Percentiles rank a stretch among this genome's conserved stretches.
These are phyloP conservation scores for Purpureocillium lavendulum DNA, from an alignment of 2,329 filamentous ascomycete genomes.

Conservation along the genomic window DNA sequence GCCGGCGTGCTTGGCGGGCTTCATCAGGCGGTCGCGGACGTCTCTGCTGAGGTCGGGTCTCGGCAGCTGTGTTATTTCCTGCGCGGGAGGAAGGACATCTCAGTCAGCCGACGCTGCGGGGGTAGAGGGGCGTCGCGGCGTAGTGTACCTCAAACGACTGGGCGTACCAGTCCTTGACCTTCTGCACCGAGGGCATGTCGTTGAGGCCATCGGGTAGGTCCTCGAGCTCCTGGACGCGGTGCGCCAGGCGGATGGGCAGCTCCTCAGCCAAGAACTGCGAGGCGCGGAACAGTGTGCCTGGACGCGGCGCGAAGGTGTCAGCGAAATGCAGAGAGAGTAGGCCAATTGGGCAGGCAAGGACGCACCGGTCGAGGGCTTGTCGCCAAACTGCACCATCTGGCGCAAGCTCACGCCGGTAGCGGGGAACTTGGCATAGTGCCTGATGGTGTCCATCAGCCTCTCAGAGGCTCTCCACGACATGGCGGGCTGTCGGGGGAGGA, in stretches of 20 bases:
- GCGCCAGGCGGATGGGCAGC: constrained; percentile 89
- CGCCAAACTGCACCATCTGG: constrained; percentile 99
- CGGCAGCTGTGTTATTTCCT: constrained; percentile 88
- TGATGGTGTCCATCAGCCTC: constrained; percentile 92
- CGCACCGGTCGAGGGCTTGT: constrained; percentile 81
- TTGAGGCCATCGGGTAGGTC: constrained; percentile 91
- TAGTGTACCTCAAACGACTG: constrained; percentile 89
- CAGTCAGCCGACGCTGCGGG: constrained; percentile 3
- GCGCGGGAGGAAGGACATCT: constrained; percentile 1
- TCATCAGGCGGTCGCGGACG: constrained; percentile 70
- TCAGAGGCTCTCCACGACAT: constrained; percentile 95
- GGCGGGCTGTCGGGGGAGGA: constrained; percentile 14
- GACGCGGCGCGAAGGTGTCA: constrained; percentile 5
- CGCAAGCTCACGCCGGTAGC: constrained; percentile 92
- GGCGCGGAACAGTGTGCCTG: constrained; percentile 93
- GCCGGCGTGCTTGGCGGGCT: constrained; percentile 47
- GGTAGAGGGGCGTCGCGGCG: constrained; percentile 3
- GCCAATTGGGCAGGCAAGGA: constrained; percentile 36
- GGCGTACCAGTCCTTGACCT: constrained; percentile 96
- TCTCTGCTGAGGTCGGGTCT: constrained; percentile 69
- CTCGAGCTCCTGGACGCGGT: constrained; percentile 89
- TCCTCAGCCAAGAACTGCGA: constrained; percentile 98
- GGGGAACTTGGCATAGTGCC: constrained; percentile 93
- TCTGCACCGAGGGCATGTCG: constrained; percentile 94
- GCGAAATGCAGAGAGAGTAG: constrained; percentile 44